phyloP scores from a whole-genome alignment of 73 alveolate species.

The Chromera velia region DNA sequence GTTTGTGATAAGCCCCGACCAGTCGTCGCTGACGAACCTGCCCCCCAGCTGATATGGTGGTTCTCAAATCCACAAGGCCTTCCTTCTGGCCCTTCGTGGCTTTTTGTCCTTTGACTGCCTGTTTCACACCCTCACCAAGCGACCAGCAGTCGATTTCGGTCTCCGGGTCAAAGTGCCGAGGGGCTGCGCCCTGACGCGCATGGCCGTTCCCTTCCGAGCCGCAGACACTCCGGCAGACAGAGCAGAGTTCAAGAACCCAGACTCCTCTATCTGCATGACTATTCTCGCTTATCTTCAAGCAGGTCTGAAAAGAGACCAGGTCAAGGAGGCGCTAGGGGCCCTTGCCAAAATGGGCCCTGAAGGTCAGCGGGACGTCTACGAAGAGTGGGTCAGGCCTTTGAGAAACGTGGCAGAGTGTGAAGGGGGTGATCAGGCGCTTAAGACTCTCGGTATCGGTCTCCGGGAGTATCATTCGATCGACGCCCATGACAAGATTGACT shows the following conservation, averaged over 20 bases:
- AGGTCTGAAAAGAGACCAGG: constrained; percentile 10
- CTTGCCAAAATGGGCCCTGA: constrained; percentile 3
- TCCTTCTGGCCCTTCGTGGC: constrained; percentile 18
- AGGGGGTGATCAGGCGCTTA: no score
- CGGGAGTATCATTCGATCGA: no score
- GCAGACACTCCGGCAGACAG: constrained; percentile 27
- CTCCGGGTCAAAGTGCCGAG: constrained; percentile 8
- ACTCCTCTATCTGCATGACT: constrained; percentile 19
- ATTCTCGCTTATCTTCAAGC: constrained; percentile 11
- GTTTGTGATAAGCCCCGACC: not conserved
- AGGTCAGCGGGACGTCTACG: constrained; percentile 6
- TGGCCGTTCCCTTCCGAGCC: constrained; percentile 27
- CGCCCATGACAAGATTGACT: constrained; percentile 24
- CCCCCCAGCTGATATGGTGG: constrained; percentile 2
- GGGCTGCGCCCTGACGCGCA: no score
- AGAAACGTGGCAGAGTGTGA: no score
- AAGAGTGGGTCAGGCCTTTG: not conserved
- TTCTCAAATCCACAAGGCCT: no score
- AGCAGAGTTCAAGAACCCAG: constrained; percentile 16
- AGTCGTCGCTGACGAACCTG: not conserved
- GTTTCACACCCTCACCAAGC: constrained; percentile 17
- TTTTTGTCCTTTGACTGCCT: constrained; percentile 8
- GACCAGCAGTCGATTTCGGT: constrained; percentile 24
- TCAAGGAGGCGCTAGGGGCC: constrained; percentile 10
- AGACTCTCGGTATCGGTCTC: no score